Evolutionary conservation across 2,329 filamentous ascomycete species (phyloP), one percentile per base, ranked within the genome.

Genomic region (Hirsutella rhossiliensis): DNA sequence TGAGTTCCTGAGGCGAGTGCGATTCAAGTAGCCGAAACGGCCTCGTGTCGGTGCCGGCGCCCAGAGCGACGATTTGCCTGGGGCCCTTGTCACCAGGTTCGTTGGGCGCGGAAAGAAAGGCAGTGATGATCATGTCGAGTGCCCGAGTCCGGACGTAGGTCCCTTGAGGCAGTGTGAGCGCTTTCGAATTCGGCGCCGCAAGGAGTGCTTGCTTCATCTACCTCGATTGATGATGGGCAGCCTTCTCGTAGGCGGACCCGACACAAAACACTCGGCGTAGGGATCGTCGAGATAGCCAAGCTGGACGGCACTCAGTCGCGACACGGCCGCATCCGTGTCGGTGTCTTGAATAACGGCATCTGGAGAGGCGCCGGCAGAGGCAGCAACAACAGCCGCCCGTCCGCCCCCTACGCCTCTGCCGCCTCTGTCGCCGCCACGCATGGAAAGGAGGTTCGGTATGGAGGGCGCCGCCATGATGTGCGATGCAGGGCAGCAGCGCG

Each of bases 171-270:
- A 29, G 12, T 15, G 27, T 43, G 9, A 44, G 42, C 36, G n/a
- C n/a, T 15, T 13, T 15, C 27, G 11, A 20, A 12, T 15, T 17
- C n/a, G 15, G 13, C 13, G 9, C 38, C n/a, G 18, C 37, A 32
- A 11, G 27, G n/a, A n/a, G n/a, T n/a, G 37, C 37, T 23, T 8
- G 6, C 6, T 5, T 11, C 42, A 52, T 68, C 51, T 62, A 87
- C 90, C 90, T 77, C 90, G 73, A 59, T 98, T 97, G 57, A 98
- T 95, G 49, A 98, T 86, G 42, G 92, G 92, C 50, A 94, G 73
- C 46, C 90, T 74, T 50, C 84, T 75, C 12, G 77, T 67, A 2
- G 69, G 56, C 15, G 71, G 65, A 47, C 68, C 71, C 45, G 74
- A 67, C 2, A 84, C 80, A 59, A 96, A 87, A 44, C 72, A 72